Conservation (phyloP, 2,329 filamentous ascomycete genomes). For the Fusarium torulosum region DNA sequence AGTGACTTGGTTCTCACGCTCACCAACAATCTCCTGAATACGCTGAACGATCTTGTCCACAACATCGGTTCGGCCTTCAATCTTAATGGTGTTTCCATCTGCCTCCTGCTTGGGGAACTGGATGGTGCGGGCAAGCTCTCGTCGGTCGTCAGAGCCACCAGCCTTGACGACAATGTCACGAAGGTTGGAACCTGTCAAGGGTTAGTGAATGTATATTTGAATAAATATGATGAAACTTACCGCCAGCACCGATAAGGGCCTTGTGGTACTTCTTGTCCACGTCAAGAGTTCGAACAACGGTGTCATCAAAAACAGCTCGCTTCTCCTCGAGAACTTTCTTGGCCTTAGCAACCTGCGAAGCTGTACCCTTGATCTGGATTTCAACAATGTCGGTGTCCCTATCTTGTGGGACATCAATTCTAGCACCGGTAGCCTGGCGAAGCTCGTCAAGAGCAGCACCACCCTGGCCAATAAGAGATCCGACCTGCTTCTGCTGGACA, state of each 20-base stretch:
- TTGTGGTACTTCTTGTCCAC: constrained; percentile 96
- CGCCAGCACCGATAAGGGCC: constrained; percentile 87
- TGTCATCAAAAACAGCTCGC: constrained; percentile 88
- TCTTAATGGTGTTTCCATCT: constrained; percentile 83
- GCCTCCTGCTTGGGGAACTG: constrained; percentile 93
- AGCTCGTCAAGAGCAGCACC: constrained; percentile 93
- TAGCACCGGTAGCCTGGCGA: constrained; percentile 84
- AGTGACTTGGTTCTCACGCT: constrained; percentile 85
- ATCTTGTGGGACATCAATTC: constrained; percentile 90
- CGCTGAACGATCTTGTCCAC: constrained; percentile 90
- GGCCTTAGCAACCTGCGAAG: constrained; percentile 88
- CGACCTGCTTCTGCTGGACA: constrained; percentile 91
- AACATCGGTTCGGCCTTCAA: constrained; percentile 85
- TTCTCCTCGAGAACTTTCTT: constrained; percentile 92
- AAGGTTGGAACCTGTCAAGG: constrained; percentile 78
- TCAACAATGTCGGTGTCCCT: constrained; percentile 82
- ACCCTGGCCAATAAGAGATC: constrained; percentile 91
- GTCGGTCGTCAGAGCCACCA: constrained; percentile 88
- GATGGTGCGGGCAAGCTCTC: constrained; percentile 87
- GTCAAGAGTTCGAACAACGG: constrained; percentile 84
- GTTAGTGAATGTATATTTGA: constrained; percentile 48
- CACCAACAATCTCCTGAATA: constrained; percentile 84
- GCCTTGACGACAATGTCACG: constrained; percentile 88
- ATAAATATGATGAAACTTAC: constrained; percentile 65
- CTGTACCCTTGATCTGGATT: constrained; percentile 92